Percentiles rank a stretch among this genome's conserved stretches.
phyloP scores from a whole-genome alignment of 345 rosid species.

The Cardamine chenopodiifolia region DNA sequence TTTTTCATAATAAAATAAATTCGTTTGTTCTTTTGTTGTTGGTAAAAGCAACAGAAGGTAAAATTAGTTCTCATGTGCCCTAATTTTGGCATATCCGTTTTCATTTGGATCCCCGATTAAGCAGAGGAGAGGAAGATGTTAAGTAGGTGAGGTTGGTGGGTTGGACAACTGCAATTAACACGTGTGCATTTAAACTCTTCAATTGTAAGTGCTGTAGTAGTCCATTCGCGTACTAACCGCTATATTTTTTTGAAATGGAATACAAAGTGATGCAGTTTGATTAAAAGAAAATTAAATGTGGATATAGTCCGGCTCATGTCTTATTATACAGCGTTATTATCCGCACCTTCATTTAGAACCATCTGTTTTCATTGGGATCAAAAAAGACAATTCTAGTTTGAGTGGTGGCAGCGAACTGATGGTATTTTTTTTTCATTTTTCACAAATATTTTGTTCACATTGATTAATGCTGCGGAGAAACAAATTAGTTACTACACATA shows the following conservation, averaged over 20 bases:
- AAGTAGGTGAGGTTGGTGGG: constrained; percentile 38
- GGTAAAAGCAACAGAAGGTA: background rate
- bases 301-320: background rate
- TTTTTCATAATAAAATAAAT: background rate
- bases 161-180: constrained; percentile 13
- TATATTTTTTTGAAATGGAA: background rate
- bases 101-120: background rate
- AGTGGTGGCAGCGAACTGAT: background rate
- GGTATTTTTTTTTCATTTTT: background rate
- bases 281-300: too few relatives aligned
- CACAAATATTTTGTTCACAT: background rate
- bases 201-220: background rate
- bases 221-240: background rate
- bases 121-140: background rate
- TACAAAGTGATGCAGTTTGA: background rate
- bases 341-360: background rate
- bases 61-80: background rate
- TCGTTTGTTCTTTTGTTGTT: background rate
- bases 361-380: too few relatives aligned
- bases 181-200: constrained; percentile 10
- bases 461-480: background rate
- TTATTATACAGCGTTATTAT: background rate
- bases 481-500: background rate
- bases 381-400: background rate
- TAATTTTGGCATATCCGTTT: background rate